Evolutionary conservation across 768 basidiomycete genomes (phyloP), one percentile per base, ranked within the genome.

Genomic region (Rhizopogon vulgaris): DNA sequence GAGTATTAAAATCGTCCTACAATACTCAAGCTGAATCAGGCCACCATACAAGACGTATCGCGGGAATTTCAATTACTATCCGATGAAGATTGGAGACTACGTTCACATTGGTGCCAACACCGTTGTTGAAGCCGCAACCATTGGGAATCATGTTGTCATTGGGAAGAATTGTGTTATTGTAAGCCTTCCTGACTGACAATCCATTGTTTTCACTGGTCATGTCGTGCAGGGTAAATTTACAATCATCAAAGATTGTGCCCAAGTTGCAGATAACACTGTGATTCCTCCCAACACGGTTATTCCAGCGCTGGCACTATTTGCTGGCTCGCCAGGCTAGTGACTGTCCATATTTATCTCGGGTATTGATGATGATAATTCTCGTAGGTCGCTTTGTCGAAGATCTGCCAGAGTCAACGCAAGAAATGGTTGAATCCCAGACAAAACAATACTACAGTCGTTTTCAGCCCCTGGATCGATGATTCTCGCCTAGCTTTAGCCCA

Each of bases 151-250:
- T 58, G 94, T 96, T 45, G 84, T 93, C 64, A 95, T 99, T 52
- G 95, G 95, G 38, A 90, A 89, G 72, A 91, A 92, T 64, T 95
- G 94, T 64, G 83, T 98, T 56, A 90, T 99, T 57, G 95, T 94
- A 60, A 54, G 87, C 8, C 52, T 52, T 14, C 42, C 51, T 38
- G 24, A 9, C 54, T 43, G 24, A 53, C n/a, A 34, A 18, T 34
- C 6, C 9, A 8, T 38, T 25, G 51, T 15, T 27, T 40, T 52
- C 48, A 56, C 32, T 12, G 12, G 14, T 10, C 8, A 47, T 18
- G 28, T 27, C 24, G 4, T 41, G 14, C 60, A 97, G 94, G 94
- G 96, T 22, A 94, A 96, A 67, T 96, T 98, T 61, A 85, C 87
- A 0, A 94, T 95, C 52, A 94, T 97, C 67, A 96, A 97, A 65